Evolutionary conservation across 23 red algal species (phyloP).

Genomic region (Gracilariopsis chorda): DNA sequence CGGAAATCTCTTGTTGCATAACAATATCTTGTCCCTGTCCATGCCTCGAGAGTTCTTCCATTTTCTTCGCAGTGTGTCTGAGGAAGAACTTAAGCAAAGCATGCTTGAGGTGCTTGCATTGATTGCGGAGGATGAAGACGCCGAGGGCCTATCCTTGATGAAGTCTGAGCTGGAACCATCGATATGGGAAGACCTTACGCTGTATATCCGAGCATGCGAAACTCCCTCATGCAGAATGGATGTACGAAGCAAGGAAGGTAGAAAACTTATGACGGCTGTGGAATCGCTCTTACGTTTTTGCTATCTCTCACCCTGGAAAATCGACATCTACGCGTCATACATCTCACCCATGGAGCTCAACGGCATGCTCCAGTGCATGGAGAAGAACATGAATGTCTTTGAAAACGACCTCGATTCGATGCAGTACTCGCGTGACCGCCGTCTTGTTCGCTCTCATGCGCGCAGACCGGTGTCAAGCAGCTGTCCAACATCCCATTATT

Average conservation of each 20-base stretch:
- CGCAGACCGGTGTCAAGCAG: constrained; percentile 17
- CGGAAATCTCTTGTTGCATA: constrained; percentile 48
- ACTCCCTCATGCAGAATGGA: neutral
- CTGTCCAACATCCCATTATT: neutral
- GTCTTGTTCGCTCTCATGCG: constrained; percentile 25
- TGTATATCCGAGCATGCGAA: constrained; percentile 3
- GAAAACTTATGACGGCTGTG: constrained; percentile 34
- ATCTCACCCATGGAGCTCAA: constrained; percentile 22
- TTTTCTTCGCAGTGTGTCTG: constrained; percentile 12
- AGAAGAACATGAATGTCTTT: neutral
- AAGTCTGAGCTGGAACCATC: constrained; percentile 18
- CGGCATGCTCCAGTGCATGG: neutral
- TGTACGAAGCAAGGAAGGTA: neutral
- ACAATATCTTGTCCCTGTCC: constrained; percentile 37
- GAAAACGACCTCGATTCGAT: neutral
- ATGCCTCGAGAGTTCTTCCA: constrained; percentile 27
- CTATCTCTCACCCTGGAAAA: constrained; percentile 53
- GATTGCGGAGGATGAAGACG: constrained; percentile 44
- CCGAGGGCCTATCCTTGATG: constrained; percentile 33
- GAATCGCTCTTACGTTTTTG: constrained; percentile 27
- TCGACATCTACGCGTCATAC: constrained; percentile 46
- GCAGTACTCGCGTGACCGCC: neutral
- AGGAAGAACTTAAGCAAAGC: constrained; percentile 24
- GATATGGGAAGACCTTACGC: constrained; percentile 36
- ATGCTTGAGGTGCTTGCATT: constrained; percentile 54